phyloP scores from a whole-genome alignment of 805 yeast genomes.

The Wickerhamiella siamensis region DNA sequence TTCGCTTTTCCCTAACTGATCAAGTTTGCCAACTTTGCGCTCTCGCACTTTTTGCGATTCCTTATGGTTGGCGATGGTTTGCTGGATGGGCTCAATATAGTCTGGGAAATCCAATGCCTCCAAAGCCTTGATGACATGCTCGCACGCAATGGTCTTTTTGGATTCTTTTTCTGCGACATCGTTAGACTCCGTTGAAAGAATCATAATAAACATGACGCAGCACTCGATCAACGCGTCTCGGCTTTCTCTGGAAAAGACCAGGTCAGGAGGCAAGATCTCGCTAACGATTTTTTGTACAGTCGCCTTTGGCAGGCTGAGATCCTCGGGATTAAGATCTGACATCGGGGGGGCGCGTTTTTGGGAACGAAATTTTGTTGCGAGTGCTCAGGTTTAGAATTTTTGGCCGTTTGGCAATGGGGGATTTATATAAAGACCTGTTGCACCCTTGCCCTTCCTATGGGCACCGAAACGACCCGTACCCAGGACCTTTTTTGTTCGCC shows the following conservation, averaged over 20 bases:
- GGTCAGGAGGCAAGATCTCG: constrained; percentile 79
- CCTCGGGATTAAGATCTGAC: constrained; percentile 22
- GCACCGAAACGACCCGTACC: no score
- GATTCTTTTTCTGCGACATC: constrained; percentile 94
- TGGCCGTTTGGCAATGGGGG: no score
- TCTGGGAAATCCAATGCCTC: constrained; percentile 76
- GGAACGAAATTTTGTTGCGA: no score
- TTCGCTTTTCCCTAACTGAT: constrained; percentile 79
- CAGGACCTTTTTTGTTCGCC: no score
- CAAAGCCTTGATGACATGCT: constrained; percentile 83
- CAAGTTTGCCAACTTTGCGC: constrained; percentile 81
- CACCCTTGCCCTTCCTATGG: no score
- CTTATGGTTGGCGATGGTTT: constrained; percentile 72
- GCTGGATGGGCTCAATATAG: constrained; percentile 68
- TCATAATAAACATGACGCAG: constrained; percentile 91
- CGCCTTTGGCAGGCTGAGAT: constrained; percentile 36
- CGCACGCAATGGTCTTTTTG: constrained; percentile 91
- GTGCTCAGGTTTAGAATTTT: no score
- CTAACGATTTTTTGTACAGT: constrained; percentile 90
- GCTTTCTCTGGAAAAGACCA: constrained; percentile 82
- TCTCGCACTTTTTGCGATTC: constrained; percentile 76
- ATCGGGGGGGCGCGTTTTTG: constrained; percentile 4
- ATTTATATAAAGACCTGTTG: no score
- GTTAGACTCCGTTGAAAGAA: constrained; percentile 79
- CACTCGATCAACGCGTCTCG: constrained; percentile 92